Base-by-base conservation (phyloP, 768 basidiomycete species). In the Kwoniella botswanensis region DNA sequence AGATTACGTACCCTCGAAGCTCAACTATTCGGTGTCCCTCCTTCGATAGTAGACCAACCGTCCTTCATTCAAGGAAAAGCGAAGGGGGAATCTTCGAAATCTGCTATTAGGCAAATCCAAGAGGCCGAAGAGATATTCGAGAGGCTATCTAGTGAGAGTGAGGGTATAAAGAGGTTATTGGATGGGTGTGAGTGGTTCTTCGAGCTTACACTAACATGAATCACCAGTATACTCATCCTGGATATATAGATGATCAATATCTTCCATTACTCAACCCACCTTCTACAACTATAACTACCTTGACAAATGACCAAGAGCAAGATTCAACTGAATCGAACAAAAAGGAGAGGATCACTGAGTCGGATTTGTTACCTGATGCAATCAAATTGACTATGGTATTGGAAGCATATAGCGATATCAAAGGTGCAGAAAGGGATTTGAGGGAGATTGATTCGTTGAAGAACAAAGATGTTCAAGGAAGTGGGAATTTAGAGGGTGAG, bases 1-100 rank as follows among this genome's bases (percentile, higher is more conserved):
- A 72, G 79, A 15, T 71, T 81, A 6, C 62, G 66, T 4, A 69
- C 76, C n/a, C 60, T 81, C 44, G 79, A 81, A 68, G 68, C 76
- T 5, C 74, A 74, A 46, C 29, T 76, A 42, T 42, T 68, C 65
- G 75, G 77, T 12, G 63, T 70, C 1, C 63, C 69, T 3, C 21
- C 62, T 22, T 63, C 58, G 18, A 21, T 64, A 4, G 15, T 41
- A 6, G 55, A 26, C 54, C 26, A 55, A 18, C 26, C 7, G 11
- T 35, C 29, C 17, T 56, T n/a, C 5, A 21, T 1, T n/a, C 43
- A 35, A 21, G 21, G 15, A 29, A 35, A 50, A 50, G 13, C 13
- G 29, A 4, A 57, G 50, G 17, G 57, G 18, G 17, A 5, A 4
- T 21, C 44, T 35, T 9, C 61, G n/a, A 58, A 66, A 59, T 53